Evolutionary conservation across 306 rosid genomes (phyloP).

Genomic region (Vicia villosa): DNA sequence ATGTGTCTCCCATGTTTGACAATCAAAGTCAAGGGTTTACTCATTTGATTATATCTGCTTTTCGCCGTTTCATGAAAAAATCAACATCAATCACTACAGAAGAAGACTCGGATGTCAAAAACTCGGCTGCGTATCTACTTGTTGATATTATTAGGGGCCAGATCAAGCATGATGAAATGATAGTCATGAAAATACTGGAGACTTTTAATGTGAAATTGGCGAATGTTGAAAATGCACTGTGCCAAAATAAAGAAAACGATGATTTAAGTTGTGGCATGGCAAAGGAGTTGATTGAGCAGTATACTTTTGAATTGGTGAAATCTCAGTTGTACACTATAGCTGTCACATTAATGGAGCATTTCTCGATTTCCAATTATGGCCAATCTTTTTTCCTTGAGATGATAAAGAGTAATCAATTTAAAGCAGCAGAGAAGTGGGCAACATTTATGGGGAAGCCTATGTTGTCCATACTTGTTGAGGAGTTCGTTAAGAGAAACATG

Average conservation of each 20-base stretch:
- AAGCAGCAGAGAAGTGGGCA: constrained; percentile 98
- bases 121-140: constrained; percentile 70
- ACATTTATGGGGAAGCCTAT: constrained; percentile 82
- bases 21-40: constrained; percentile 73
- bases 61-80: constrained; percentile 65
- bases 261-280: constrained; percentile 53
- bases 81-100: constrained; percentile 42
- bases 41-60: constrained; percentile 79
- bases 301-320: constrained; percentile 60
- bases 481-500: constrained; percentile 65
- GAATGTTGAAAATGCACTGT: constrained; percentile 65
- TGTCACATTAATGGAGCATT: constrained; percentile 81
- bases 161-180: constrained; percentile 70
- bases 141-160: constrained; percentile 68
- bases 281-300: constrained; percentile 56
- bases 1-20: constrained; percentile 72
- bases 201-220: constrained; percentile 64
- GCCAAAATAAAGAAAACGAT: constrained; percentile 46
- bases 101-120: constrained; percentile 56
- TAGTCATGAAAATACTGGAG: constrained; percentile 71
- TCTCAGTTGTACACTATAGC: constrained; percentile 66
- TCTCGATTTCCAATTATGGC: constrained; percentile 64
- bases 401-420: constrained; percentile 68
- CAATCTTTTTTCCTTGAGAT: constrained; percentile 69
- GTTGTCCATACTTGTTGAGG: constrained; percentile 67